These are phyloP conservation scores for Podaxis pistillaris DNA, from an alignment of 768 basidiomycete genomes.

Conservation along the genomic window DNA sequence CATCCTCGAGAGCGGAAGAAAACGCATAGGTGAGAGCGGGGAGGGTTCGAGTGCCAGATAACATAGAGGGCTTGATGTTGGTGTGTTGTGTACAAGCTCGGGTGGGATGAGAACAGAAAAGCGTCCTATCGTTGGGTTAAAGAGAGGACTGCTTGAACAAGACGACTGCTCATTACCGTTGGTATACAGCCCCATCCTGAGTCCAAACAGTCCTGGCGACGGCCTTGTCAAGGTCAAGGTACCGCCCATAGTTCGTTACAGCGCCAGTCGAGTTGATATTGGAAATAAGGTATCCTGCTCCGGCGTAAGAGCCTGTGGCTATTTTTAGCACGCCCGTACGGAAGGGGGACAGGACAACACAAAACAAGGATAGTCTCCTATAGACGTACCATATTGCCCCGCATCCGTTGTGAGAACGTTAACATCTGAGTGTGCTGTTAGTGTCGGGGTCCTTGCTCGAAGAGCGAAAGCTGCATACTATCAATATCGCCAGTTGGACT, in stretches of 20 bases:
- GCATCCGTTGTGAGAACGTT: slow-evolving; percentile 48
- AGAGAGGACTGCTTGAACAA: neutral
- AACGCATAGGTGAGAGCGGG: slow-evolving; percentile 44
- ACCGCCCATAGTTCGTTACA: slow-evolving; percentile 53
- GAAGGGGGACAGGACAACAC: neutral
- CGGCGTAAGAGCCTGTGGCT: slow-evolving; percentile 60
- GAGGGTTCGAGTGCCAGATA: slow-evolving; percentile 6
- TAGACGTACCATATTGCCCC: slow-evolving; percentile 56
- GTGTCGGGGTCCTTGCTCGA: neutral
- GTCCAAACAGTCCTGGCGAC: slow-evolving; percentile 61
- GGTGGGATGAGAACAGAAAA: slow-evolving; percentile 69
- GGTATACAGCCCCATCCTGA: slow-evolving; percentile 43
- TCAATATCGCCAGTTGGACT: slow-evolving; percentile 59
- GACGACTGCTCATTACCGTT: slow-evolving; percentile 40
- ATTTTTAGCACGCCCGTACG: slow-evolving; percentile 9
- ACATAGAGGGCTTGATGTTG: slow-evolving; percentile 16
- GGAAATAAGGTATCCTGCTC: slow-evolving; percentile 59
- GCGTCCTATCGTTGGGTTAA: slow-evolving; percentile 33
- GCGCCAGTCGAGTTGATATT: slow-evolving; percentile 41
- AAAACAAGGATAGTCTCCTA: neutral
- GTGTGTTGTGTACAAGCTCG: slow-evolving; percentile 62
- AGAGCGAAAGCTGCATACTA: slow-evolving; percentile 33
- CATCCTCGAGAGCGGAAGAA: slow-evolving; percentile 41
- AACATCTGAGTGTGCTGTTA: slow-evolving; percentile 40
- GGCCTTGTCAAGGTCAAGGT: slow-evolving; percentile 68